Percentiles rank a stretch among this genome's conserved stretches.
These are phyloP conservation scores for Ophiocordyceps australis DNA, from an alignment of 2,329 filamentous ascomycete species.

Conservation along the genomic window DNA sequence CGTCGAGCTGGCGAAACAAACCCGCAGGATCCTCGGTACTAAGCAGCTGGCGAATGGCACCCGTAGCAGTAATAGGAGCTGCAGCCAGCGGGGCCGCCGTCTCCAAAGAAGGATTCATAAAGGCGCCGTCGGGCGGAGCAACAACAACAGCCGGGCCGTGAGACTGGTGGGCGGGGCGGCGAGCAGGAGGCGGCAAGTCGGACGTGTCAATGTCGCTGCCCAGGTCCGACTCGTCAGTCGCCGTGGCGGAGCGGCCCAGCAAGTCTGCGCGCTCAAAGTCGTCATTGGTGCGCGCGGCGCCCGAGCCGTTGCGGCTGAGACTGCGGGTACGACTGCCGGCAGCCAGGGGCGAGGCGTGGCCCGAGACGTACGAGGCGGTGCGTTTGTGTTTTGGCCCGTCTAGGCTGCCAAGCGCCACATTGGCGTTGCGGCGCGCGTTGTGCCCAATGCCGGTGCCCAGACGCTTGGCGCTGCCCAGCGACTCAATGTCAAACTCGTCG, in stretches of 20 bases:
- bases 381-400: constrained; percentile 10
- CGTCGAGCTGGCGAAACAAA: constrained; percentile 82
- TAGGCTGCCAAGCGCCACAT: constrained; percentile 38
- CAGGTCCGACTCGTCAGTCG: constrained; percentile 41
- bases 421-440: constrained; percentile 47
- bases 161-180: constrained; percentile 17
- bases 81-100: constrained; percentile 9
- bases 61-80: constrained; percentile 49
- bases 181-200: constrained; percentile 44
- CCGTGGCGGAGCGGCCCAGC: constrained; percentile 25
- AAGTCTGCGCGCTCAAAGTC: constrained; percentile 39
- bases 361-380: constrained; percentile 30
- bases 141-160: constrained; percentile 8
- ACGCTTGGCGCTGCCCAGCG: constrained; percentile 55
- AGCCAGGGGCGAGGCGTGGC: constrained; percentile 31
- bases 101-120: constrained; percentile 12
- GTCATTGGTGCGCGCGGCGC: constrained; percentile 15
- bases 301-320: constrained; percentile 33
- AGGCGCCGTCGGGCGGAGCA: constrained; percentile 9
- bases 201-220: constrained; percentile 48
- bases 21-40: constrained; percentile 77
- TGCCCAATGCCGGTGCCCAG: constrained; percentile 63
- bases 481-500: constrained; percentile 95
- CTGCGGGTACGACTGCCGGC: constrained; percentile 23
- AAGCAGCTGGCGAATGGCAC: constrained; percentile 64